Conservation (phyloP, 2,329 filamentous ascomycete species). For the Cercospora sojina region DNA sequence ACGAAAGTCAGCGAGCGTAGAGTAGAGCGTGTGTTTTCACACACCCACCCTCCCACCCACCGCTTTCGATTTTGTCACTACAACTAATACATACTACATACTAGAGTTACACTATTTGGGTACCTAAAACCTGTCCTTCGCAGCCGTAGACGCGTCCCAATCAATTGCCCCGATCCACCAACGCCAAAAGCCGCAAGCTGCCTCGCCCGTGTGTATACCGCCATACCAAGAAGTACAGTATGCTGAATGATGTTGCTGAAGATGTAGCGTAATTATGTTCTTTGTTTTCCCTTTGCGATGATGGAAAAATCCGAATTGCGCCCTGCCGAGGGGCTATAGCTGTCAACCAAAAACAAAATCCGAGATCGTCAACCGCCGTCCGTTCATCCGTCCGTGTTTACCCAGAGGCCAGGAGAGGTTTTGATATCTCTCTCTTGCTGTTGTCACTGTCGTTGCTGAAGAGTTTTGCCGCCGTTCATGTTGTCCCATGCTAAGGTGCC, state of each 20-base stretch:
- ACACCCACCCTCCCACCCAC: not conserved
- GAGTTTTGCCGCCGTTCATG: not conserved
- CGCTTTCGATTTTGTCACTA: not conserved
- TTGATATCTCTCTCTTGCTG: not conserved
- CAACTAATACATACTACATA: constrained; percentile 6
- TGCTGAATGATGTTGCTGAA: not conserved
- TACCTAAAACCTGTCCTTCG: not conserved
- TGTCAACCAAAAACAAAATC: not conserved
- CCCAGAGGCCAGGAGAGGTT: not conserved
- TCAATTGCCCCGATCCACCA: not conserved
- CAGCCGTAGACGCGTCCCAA: not conserved
- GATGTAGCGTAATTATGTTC: not conserved
- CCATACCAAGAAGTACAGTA: not conserved
- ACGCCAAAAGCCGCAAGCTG: not conserved
- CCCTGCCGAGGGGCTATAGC: constrained; percentile 21
- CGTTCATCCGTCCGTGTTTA: not conserved
- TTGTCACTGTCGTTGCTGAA: not conserved
- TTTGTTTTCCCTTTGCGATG: not conserved
- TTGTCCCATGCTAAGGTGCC: not conserved
- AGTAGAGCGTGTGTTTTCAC: not conserved
- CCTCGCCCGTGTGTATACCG: not conserved
- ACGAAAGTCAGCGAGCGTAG: not conserved
- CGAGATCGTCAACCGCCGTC: constrained; percentile 11
- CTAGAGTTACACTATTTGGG: constrained; percentile 8
- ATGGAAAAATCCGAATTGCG: not conserved